A percentile compares a stretch with the other conserved stretches of the same genome.
Conservation (phyloP, 768 basidiomycete genomes). For the Suillus americanus region DNA sequence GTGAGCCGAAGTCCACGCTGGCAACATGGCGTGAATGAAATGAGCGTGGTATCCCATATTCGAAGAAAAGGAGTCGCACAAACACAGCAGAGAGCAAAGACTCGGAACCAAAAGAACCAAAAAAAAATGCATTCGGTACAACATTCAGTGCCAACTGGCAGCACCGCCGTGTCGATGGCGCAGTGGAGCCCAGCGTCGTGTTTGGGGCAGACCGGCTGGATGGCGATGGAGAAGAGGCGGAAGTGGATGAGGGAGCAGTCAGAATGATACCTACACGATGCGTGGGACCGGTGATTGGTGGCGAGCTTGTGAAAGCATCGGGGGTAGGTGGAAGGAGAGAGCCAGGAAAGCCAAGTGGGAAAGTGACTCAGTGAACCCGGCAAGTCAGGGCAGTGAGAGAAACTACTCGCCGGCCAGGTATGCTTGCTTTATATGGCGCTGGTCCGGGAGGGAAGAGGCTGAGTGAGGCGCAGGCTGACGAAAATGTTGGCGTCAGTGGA, state of each 20-base stretch:
- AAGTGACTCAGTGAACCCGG: neutral
- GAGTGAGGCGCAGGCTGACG: neutral
- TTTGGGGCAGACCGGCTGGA: conserved; percentile 24
- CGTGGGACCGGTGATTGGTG: neutral
- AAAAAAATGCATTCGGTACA: conserved; percentile 43
- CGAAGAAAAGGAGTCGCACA: neutral
- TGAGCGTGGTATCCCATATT: neutral
- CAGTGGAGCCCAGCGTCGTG: conserved; percentile 13
- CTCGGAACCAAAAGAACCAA: no score
- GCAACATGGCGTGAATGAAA: neutral
- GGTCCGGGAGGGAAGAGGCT: neutral
- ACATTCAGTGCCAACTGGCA: conserved; percentile 66
- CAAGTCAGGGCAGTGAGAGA: neutral
- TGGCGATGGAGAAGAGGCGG: conserved; percentile 26
- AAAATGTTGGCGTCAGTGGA: neutral
- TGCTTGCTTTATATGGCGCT: neutral
- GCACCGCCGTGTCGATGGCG: conserved; percentile 36
- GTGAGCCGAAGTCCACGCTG: neutral
- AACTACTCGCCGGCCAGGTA: neutral
- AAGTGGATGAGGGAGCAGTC: conserved; percentile 10
- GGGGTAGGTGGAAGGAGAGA: conserved; percentile 75
- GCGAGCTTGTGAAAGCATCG: no score
- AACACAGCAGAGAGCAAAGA: neutral
- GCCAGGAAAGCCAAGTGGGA: conserved; percentile 48
- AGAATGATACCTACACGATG: no score